Evolutionary conservation across 78 protist species (phyloP).

Genomic region (Isochrysis galbana): DNA sequence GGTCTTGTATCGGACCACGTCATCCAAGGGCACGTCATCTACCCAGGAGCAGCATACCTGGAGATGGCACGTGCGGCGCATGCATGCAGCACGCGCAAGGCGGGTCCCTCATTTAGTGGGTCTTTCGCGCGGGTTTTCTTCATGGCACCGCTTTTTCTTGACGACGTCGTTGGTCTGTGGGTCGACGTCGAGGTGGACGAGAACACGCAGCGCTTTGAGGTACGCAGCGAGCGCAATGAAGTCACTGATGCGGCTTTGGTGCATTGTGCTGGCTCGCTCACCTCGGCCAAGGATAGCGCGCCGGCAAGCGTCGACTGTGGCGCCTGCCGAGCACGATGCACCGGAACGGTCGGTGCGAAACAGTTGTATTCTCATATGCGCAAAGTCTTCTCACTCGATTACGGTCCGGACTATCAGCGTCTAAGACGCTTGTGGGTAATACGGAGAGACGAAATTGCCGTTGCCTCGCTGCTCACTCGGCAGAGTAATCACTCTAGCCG

Average conservation of each 20-base stretch:
- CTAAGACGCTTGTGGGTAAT: neutral
- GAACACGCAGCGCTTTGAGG: neutral
- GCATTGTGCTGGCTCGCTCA: neutral
- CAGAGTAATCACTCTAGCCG: neutral
- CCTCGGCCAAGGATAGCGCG: neutral
- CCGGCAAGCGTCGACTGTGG: neutral
- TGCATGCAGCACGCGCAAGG: neutral
- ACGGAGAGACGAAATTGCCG: neutral
- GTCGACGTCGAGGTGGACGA: neutral
- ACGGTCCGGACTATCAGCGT: neutral
- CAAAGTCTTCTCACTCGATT: neutral
- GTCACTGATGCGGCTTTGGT: neutral
- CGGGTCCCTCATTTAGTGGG: too few relatives aligned
- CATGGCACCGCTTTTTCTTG: neutral
- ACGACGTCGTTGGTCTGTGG: neutral
- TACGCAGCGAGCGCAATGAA: neutral
- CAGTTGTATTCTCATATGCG: neutral
- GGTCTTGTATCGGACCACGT: neutral
- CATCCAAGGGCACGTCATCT: neutral
- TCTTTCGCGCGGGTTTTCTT: neutral
- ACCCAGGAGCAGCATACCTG: neutral
- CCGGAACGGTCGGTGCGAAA: neutral
- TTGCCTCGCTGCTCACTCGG: neutral
- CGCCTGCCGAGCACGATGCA: neutral
- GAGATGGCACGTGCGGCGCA: neutral